Evolutionary conservation across 2,329 filamentous ascomycete species (phyloP).

Genomic region (Orbilia quercus): DNA sequence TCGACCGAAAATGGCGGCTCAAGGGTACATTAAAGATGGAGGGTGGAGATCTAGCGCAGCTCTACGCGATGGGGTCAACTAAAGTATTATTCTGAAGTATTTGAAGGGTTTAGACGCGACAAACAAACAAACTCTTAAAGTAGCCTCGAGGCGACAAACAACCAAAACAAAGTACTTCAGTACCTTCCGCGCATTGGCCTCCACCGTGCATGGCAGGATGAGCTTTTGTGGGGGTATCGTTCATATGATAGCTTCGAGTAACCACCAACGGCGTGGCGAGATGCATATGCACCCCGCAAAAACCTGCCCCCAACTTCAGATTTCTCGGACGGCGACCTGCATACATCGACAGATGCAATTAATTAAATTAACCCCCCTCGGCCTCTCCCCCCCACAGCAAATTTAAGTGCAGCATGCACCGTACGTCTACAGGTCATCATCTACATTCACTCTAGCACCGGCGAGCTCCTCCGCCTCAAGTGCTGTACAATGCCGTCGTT

Average conservation of each 20-base stretch:
- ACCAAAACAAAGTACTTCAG: no score
- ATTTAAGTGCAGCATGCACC: no score
- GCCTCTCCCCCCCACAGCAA: no score
- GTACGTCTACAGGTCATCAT: no score
- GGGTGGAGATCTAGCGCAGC: not conserved
- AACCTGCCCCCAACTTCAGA: not conserved
- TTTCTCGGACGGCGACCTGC: conserved; percentile 24
- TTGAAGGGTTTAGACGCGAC: no score
- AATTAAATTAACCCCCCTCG: no score
- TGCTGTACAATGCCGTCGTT: not conserved
- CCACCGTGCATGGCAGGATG: no score
- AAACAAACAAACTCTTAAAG: no score
- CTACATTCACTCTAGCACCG: no score
- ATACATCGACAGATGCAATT: not conserved
- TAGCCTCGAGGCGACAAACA: no score
- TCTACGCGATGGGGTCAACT: not conserved
- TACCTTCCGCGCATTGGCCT: no score
- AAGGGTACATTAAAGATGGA: not conserved
- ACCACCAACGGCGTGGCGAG: not conserved
- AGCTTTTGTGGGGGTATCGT: conserved; percentile 5
- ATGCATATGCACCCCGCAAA: conserved; percentile 31
- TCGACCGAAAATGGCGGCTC: conserved; percentile 16
- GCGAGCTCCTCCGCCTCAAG: not conserved
- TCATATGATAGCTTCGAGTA: conserved; percentile 20
- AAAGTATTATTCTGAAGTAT: no score